Conservation (phyloP, 2,329 filamentous ascomycete genomes). For the Orbilia ellipsospora region DNA sequence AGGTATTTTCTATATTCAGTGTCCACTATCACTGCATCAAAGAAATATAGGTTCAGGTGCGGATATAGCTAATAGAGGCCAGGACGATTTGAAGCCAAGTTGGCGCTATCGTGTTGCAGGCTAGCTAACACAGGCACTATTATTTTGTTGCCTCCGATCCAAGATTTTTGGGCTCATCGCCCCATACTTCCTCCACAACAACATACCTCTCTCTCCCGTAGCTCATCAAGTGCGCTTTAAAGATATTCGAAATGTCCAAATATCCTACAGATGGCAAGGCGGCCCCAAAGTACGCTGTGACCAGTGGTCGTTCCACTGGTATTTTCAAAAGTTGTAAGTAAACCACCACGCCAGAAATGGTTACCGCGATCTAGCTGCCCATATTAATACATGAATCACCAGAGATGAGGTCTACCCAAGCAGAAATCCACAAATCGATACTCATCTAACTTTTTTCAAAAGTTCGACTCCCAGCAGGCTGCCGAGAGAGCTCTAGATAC, state of each 20-base stretch:
- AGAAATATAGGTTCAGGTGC: too few species aligned
- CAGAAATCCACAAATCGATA: conserved; percentile 16
- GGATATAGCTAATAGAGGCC: too few species aligned
- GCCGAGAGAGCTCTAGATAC: conserved; percentile 17
- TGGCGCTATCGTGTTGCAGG: too few species aligned
- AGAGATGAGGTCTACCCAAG: conserved; percentile 28
- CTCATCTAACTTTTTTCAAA: conserved; percentile 27
- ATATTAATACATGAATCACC: not conserved
- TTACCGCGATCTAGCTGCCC: not conserved
- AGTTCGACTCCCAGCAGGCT: conserved; percentile 16
- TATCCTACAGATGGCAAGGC: not conserved
- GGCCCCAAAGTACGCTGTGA: conserved; percentile 15
- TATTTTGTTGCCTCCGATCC: too few species aligned
- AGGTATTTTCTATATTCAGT: too few species aligned
- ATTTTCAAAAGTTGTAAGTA: conserved; percentile 30
- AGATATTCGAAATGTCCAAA: not conserved
- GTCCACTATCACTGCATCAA: too few species aligned
- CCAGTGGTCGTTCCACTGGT: conserved; percentile 14
- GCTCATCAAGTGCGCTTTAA: not conserved
- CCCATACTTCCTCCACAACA: not conserved
- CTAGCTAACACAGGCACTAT: too few species aligned
- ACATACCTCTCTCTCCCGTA: not conserved
- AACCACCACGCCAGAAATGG: not conserved
- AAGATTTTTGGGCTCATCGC: too few species aligned
- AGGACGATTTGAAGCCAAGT: too few species aligned